Conservation (phyloP, 2,329 filamentous ascomycete species). For the Bipolaris cookei region DNA sequence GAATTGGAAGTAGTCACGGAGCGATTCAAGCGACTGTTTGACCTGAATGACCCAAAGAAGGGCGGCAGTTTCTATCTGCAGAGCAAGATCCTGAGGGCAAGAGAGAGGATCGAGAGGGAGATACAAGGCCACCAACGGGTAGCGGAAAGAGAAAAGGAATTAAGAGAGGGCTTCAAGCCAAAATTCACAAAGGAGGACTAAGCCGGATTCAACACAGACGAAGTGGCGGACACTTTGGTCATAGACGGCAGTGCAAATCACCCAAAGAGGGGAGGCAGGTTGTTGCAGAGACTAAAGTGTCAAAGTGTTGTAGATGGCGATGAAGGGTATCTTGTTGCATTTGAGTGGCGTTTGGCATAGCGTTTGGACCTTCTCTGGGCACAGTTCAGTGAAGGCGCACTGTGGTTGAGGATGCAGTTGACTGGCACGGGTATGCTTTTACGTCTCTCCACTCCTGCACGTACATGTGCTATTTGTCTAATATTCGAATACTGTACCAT, state of each 20-base stretch:
- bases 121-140: constrained; percentile 74
- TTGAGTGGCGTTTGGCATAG: constrained; percentile 34
- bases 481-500: constrained; percentile 28
- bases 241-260: too few relatives aligned
- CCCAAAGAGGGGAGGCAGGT: too few relatives aligned
- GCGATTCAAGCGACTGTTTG: constrained; percentile 93
- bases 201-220: constrained; percentile 8
- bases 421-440: constrained; percentile 11
- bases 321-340: constrained; percentile 24
- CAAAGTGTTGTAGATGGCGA: not conserved
- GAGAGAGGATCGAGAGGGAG: constrained; percentile 91
- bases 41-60: constrained; percentile 91
- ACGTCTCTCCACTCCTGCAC: constrained; percentile 26
- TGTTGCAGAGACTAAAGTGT: not conserved
- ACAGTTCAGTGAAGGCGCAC: constrained; percentile 16
- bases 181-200: constrained; percentile 84
- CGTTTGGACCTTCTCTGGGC: constrained; percentile 19
- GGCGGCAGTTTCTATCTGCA: constrained; percentile 98
- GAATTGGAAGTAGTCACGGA: constrained; percentile 81
- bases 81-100: constrained; percentile 90
- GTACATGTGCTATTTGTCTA: constrained; percentile 14
- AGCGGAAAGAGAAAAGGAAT: constrained; percentile 75
- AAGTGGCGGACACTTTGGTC: not conserved
- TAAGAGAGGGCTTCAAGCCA: constrained; percentile 87
- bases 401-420: constrained; percentile 4